phyloP scores from a whole-genome alignment of 2,329 filamentous ascomycete species.

The Paecilomyces sp. region DNA sequence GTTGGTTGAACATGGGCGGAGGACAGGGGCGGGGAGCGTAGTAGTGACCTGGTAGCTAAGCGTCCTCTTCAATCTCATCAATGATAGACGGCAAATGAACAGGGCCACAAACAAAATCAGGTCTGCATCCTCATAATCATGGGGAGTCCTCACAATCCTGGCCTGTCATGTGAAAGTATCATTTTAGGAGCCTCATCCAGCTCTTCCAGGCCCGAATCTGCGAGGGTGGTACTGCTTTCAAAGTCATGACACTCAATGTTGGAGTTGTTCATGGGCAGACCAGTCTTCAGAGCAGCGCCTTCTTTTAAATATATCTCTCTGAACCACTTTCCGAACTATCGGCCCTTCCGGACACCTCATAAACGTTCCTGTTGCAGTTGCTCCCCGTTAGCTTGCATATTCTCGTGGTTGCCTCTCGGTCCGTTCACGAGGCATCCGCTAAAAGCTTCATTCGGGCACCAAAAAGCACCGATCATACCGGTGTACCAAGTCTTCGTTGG shows the following conservation, averaged over 20 bases:
- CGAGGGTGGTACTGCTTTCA: not conserved
- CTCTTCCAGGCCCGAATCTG: not conserved
- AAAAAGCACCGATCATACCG: not conserved
- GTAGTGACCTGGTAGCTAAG: not conserved
- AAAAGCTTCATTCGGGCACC: not conserved
- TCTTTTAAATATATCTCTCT: not conserved
- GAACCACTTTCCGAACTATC: not conserved
- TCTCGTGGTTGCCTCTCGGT: constrained; percentile 2
- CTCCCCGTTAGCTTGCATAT: not conserved
- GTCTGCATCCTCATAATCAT: not conserved
- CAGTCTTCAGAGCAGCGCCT: not conserved
- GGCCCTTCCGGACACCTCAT: not conserved
- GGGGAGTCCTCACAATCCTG: not conserved
- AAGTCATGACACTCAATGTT: not conserved
- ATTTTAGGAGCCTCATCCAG: not conserved
- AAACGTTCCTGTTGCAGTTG: not conserved
- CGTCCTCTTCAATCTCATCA: not conserved
- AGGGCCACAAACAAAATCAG: not conserved
- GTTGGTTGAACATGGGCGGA: not conserved
- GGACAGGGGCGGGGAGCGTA: not conserved
- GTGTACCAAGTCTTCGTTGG: not conserved
- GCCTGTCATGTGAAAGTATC: not conserved
- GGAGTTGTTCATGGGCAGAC: not conserved
- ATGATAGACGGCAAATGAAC: not conserved
- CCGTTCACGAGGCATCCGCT: not conserved